Base-by-base conservation (phyloP, 345 rosid genomes). In the Durio zibethinus region DNA sequence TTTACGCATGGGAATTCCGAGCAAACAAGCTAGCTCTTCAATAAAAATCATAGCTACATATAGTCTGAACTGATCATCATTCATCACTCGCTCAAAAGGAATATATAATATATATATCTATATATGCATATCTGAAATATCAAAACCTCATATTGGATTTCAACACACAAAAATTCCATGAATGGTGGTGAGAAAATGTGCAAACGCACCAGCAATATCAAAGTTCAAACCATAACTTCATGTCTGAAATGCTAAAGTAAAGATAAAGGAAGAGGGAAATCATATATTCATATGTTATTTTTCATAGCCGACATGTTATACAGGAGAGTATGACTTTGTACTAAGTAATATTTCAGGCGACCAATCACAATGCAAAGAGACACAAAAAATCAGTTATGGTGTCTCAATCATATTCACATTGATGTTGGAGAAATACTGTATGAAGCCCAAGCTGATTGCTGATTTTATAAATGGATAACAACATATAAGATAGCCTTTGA, bases 341-440 rank as follows among this genome's bases (percentile, higher is more conserved):
- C 59, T n/a, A 53, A 53, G 59, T 53, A 53, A 20, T n/a, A 10
- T 56, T 57, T 33, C 18, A 50, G 45, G 57, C 20, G 75, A 72
- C 62, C 62, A 33, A 52, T 72, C 45, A 52, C 20, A 54, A 23
- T 0, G 29, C 76, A 38, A 73, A 73, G 65, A 73, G 65, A 50
- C 52, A 57, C 21, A 36, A 36, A 12, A 73, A 12, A 38, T 54
- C 60, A 36, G 76, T 54, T 54, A 73, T 36, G 62, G 48, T 54
- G 64, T 73, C 64, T 36, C 64, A 23, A 73, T 54, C 76, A 36
- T 53, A 5, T 36, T 21, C 60, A n/a, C 36, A 27, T 10, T 16
- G 33, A 33, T 67, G 45, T 54, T 70, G 64, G 68, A 73, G 61
- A 73, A 64, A 10, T 25, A 7, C 21, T 77, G 70, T 29, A 31